Conservation (phyloP, 495 filamentous ascomycete species). For the Astrothelium subdiscretum region DNA sequence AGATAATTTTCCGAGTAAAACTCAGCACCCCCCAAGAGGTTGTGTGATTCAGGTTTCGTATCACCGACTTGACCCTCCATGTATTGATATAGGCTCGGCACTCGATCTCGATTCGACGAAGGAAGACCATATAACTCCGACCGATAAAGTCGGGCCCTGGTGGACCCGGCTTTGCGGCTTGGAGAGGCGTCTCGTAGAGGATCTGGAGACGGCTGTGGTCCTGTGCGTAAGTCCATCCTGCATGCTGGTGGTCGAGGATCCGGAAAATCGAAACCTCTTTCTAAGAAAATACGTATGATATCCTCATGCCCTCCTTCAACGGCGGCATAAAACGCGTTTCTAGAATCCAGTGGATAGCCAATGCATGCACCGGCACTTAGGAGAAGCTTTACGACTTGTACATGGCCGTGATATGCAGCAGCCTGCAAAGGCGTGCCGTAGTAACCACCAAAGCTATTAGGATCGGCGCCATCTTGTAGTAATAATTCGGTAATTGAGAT, state of each 20-base stretch:
- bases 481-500: conserved; percentile 19
- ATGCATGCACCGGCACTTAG: conserved; percentile 17
- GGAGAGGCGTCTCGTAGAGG: too few relatives aligned
- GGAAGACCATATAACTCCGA: too few relatives aligned
- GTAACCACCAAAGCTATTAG: conserved; percentile 18
- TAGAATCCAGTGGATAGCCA: neutral
- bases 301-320: neutral
- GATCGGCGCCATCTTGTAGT: conserved; percentile 21
- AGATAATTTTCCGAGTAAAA: neutral
- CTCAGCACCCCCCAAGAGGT: neutral
- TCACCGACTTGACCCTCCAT: neutral
- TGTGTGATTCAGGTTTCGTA: neutral
- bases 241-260: too few relatives aligned
- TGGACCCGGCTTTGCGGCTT: too few relatives aligned
- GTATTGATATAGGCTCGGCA: too few relatives aligned
- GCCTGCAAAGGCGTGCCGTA: conserved; percentile 20
- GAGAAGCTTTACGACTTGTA: conserved; percentile 14
- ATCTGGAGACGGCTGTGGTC: neutral
- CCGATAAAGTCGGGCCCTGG: too few relatives aligned
- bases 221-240: neutral
- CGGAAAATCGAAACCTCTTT: neutral
- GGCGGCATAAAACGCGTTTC: neutral
- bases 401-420: conserved; percentile 11
- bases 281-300: neutral
- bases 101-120: too few relatives aligned